These are phyloP conservation scores for Escallonia herrerae DNA, from an alignment of 129 eudicot species.

Conservation along the genomic window DNA sequence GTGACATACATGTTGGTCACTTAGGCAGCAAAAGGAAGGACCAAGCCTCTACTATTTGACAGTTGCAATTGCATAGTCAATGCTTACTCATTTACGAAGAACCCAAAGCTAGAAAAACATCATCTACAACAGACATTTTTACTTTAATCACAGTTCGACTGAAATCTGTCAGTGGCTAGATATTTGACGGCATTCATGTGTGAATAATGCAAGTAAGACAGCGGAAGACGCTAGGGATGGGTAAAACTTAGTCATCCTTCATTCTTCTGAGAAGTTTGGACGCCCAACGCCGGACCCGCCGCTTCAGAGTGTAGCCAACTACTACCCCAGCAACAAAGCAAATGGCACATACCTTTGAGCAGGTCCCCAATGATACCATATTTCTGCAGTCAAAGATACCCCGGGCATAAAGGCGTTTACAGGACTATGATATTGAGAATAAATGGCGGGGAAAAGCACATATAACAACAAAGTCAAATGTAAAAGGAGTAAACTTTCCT, in stretches of 20 bases:
- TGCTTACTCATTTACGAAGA: too few relatives aligned
- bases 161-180: too few relatives aligned
- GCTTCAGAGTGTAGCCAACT: slow-evolving; percentile 73
- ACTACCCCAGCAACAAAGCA: slow-evolving; percentile 80
- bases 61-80: too few relatives aligned
- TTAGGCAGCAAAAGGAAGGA: too few relatives aligned
- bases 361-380: slow-evolving; percentile 63
- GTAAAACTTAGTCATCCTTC: slow-evolving; percentile 53
- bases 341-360: slow-evolving; percentile 81
- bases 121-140: too few relatives aligned
- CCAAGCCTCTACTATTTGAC: too few relatives aligned
- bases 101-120: too few relatives aligned
- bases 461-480: not conserved
- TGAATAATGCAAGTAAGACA: not conserved
- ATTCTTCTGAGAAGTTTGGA: slow-evolving; percentile 52
- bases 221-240: not conserved
- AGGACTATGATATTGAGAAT: too few relatives aligned
- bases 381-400: slow-evolving; percentile 35
- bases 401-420: not conserved
- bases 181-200: not conserved
- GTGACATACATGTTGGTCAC: too few relatives aligned
- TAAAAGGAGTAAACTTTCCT: not conserved
- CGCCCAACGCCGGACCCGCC: slow-evolving; percentile 77
- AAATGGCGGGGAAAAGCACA: not conserved
- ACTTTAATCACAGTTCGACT: too few relatives aligned